phyloP scores from a whole-genome alignment of 2,329 filamentous ascomycete genomes.

The Teratosphaeria nubilosa region DNA sequence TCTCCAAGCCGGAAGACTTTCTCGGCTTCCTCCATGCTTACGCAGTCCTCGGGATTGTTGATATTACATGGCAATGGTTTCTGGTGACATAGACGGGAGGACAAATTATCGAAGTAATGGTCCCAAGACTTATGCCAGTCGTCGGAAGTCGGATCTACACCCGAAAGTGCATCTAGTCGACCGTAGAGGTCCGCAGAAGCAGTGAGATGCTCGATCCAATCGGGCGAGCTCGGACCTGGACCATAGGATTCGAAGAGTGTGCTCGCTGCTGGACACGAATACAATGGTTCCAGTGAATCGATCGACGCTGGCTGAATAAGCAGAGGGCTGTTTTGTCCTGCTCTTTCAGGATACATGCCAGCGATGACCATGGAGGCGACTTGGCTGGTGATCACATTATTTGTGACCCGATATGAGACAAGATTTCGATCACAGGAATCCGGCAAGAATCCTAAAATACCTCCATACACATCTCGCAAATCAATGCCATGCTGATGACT shows the following conservation, averaged over 20 bases:
- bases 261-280: slow-evolving; percentile 50
- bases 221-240: slow-evolving; percentile 33
- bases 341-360: slow-evolving; percentile 51
- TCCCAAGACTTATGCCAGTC: slow-evolving; percentile 66
- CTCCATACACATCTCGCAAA: slow-evolving; percentile 64
- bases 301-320: slow-evolving; percentile 44
- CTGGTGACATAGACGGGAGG: slow-evolving; percentile 64
- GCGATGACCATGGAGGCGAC: slow-evolving; percentile 65
- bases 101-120: slow-evolving; percentile 79
- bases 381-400: slow-evolving; percentile 73
- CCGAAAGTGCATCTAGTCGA: slow-evolving; percentile 57
- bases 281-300: slow-evolving; percentile 66
- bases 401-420: slow-evolving; percentile 62
- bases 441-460: slow-evolving; percentile 59
- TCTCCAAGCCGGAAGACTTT: slow-evolving; percentile 65
- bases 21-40: slow-evolving; percentile 54
- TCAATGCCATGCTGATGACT: slow-evolving; percentile 68
- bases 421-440: slow-evolving; percentile 32
- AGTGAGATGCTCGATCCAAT: slow-evolving; percentile 57
- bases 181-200: slow-evolving; percentile 46
- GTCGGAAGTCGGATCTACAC: slow-evolving; percentile 44
- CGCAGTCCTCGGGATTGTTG: slow-evolving; percentile 43
- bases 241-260: slow-evolving; percentile 36
- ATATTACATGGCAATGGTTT: slow-evolving; percentile 61
- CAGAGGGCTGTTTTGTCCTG: slow-evolving; percentile 25